Base-by-base conservation (phyloP, 2,329 filamentous ascomycete genomes). In the Penicillium sp. region DNA sequence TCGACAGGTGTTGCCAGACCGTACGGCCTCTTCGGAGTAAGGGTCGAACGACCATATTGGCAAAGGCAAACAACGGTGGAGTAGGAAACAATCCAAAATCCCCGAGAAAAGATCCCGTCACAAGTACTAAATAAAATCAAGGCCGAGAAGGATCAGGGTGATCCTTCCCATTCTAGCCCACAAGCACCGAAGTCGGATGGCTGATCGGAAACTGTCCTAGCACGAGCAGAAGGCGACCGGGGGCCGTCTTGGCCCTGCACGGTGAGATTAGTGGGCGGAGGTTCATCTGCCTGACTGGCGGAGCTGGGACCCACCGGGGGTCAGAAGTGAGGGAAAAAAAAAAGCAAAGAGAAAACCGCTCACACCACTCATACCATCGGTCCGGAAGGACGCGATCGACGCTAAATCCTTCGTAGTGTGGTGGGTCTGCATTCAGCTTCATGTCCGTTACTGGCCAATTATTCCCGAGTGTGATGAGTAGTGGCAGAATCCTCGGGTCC, bases 101-200 rank as follows among this genome's bases (percentile, higher is more conserved):
- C 35, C 3, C 35, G 16, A 37, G 10, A 37, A n/a, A 21, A 29
- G 16, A 31, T 26, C 33, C 13, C 31, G 19, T 21, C 47, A 35
- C 13, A 8, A 21, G n/a, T 48, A 37, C 47, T 33, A 19, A 24
- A 48, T 37, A 29, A 35, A 31, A 29, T 4, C 10, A 16, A n/a
- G 16, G 35, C 35, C 29, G 5, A 46, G 19, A 14, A 48, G 19
- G 6, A 45, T 3, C 13, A 44, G 45, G 45, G 26, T 22, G 48
- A 53, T 53, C 55, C 41, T 50, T 45, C 26, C 45, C 37, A 29
- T 53, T 53, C 48, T 53, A 44, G 50, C 39, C 33, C 13, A 53
- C 50, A 35, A 57, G 46, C 47, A 48, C 55, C 50, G 55, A 52
- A 50, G 35, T 57, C 55, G 55, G 55, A 33, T 33, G 37, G 19